A percentile compares a stretch with the other conserved stretches of the same genome.
These are phyloP conservation scores for Ceratobasidium sp. DNA, from an alignment of 1,284 basidiomycete species.

Conservation along the genomic window DNA sequence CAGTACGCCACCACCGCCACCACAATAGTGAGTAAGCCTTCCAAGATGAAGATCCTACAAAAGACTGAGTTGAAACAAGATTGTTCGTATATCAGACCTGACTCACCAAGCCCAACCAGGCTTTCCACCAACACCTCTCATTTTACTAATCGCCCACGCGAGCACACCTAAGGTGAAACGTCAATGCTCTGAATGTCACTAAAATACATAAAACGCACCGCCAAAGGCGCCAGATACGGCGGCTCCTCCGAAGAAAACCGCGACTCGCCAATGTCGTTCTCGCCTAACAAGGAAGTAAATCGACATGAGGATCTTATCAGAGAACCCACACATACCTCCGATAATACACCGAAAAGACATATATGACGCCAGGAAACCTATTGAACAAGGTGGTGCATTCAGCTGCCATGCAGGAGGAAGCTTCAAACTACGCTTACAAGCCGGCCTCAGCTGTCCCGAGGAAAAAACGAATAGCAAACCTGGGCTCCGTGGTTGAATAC, in stretches of 20 bases:
- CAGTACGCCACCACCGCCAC: constrained; percentile 67
- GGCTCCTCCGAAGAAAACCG: constrained; percentile 69
- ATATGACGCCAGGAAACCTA: constrained; percentile 70
- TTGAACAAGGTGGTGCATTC: neutral
- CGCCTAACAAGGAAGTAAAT: constrained; percentile 55
- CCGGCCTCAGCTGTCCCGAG: constrained; percentile 70
- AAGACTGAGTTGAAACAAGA: neutral
- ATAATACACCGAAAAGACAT: constrained; percentile 74
- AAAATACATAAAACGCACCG: constrained; percentile 55
- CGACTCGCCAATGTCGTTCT: constrained; percentile 72
- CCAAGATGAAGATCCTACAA: constrained; percentile 72
- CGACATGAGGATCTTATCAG: neutral
- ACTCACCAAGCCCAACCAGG: constrained; percentile 68
- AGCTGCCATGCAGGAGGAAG: neutral
- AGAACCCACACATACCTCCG: constrained; percentile 57
- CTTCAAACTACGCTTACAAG: constrained; percentile 52
- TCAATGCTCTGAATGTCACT: constrained; percentile 4
- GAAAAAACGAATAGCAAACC: constrained; percentile 51
- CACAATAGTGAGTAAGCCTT: constrained; percentile 67
- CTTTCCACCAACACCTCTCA: constrained; percentile 70
- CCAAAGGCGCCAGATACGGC: constrained; percentile 72
- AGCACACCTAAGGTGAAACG: constrained; percentile 58
- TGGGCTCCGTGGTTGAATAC: neutral
- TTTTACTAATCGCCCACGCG: constrained; percentile 69
- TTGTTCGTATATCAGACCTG: constrained; percentile 21